Conservation (phyloP, 2,329 filamentous ascomycete species). For the Fusarium devonianum region DNA sequence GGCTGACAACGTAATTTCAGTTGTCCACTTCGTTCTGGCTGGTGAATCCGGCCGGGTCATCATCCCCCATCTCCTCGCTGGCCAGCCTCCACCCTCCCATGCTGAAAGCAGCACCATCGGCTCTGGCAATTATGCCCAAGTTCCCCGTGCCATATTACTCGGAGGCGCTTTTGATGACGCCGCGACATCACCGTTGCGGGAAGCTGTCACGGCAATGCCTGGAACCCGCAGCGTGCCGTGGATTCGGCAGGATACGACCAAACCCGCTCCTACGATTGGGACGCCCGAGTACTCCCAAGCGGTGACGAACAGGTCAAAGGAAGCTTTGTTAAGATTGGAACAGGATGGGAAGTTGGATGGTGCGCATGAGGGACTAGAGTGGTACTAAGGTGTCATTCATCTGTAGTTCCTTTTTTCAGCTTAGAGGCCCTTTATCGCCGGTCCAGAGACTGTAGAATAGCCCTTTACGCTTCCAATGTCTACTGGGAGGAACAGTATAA, state of each 20-base stretch:
- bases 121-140: conserved; percentile 1
- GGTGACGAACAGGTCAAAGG: conserved; percentile 22
- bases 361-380: conserved; percentile 8
- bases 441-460: too few species aligned
- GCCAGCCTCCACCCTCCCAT: background rate
- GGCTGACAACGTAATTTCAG: background rate
- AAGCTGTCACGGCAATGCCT: conserved; percentile 5
- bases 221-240: conserved; percentile 9
- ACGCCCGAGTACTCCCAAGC: conserved; percentile 21
- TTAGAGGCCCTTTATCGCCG: too few species aligned
- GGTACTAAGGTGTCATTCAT: conserved; percentile 28
- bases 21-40: conserved; percentile 21
- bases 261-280: conserved; percentile 10
- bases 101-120: conserved; percentile 12
- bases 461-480: too few species aligned
- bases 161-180: conserved; percentile 19
- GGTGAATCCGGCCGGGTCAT: conserved; percentile 20
- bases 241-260: conserved; percentile 16
- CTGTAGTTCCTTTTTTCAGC: background rate
- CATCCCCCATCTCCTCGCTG: conserved; percentile 7
- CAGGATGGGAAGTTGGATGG: conserved; percentile 14
- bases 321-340: conserved; percentile 13
- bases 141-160: conserved; percentile 9
- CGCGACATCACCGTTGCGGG: conserved; percentile 1
- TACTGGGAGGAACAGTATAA: too few species aligned